Percentiles rank a stretch among this genome's conserved stretches.
Evolutionary conservation across 2,329 filamentous ascomycete genomes (phyloP).

Genomic region (Neoascochyta sp.): DNA sequence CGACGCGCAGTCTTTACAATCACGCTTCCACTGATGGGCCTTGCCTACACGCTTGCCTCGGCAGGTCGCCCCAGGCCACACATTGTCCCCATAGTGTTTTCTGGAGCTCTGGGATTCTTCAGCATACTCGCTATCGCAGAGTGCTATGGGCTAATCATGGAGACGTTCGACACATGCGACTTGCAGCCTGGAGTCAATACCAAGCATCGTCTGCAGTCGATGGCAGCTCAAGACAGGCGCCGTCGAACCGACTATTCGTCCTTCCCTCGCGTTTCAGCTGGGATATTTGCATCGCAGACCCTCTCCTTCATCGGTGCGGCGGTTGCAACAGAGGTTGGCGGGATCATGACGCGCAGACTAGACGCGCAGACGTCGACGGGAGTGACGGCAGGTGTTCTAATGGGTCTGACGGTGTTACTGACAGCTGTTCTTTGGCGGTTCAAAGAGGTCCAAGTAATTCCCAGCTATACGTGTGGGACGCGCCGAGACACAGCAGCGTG

Average conservation of each 20-base stretch:
- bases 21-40: slow-evolving; percentile 61
- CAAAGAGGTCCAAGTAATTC: slow-evolving; percentile 65
- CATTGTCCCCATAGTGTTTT: slow-evolving; percentile 63
- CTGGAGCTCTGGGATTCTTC: slow-evolving; percentile 64
- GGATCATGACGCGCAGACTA: slow-evolving; percentile 61
- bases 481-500: slow-evolving; percentile 30
- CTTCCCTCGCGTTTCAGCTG: slow-evolving; percentile 69
- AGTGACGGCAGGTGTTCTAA: slow-evolving; percentile 63
- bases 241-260: slow-evolving; percentile 69
- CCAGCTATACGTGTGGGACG: slow-evolving; percentile 51
- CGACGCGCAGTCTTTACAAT: slow-evolving; percentile 66
- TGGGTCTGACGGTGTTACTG: slow-evolving; percentile 62
- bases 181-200: slow-evolving; percentile 67
- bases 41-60: slow-evolving; percentile 65
- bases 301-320: slow-evolving; percentile 68
- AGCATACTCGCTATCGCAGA: slow-evolving; percentile 71
- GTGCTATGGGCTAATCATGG: slow-evolving; percentile 74
- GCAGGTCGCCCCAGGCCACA: slow-evolving; percentile 56
- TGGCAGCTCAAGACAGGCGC: slow-evolving; percentile 43
- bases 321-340: slow-evolving; percentile 64
- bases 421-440: slow-evolving; percentile 61
- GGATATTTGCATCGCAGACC: slow-evolving; percentile 66
- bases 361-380: slow-evolving; percentile 67
- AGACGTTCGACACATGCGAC: slow-evolving; percentile 77
- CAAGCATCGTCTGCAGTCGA: slow-evolving; percentile 44